Base-by-base conservation (phyloP, 179 eudicot species). In the Spergularia azorica region DNA sequence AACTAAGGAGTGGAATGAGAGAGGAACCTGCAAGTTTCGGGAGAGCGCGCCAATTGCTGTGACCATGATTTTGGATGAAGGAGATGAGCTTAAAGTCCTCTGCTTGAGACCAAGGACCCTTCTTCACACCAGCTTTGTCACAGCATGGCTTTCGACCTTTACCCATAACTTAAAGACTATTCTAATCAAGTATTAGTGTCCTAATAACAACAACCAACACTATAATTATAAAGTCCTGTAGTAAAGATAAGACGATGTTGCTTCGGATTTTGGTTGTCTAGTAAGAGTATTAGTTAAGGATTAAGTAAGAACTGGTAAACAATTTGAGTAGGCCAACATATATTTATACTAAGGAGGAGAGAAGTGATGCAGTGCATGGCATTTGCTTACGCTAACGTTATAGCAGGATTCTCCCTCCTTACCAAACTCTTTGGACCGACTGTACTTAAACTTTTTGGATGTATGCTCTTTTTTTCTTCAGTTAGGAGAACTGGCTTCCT, bases 61-160 rank as follows among this genome's bases (percentile, higher is more conserved):
- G 97, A 16, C 98, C 98, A 72, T 94, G 89, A 21, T 86, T 84
- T 7, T 83, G 91, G 17, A 94, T 85, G 77, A 89, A 94, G 75
- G 86, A 71, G 36, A 86, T 84, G 11, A 94, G 94, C 74, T 81
- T 88, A 69, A 86, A 70, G 76, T 94, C 98, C 79, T 94, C 98
- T 7, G 90, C 90, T 79, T 91, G 88, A 73, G 91, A 92, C 98
- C 98, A 94, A 9, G 98, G 90, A 7, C 98, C 98, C 69, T 38
- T 90, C 83, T 90, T 94, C 82, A 94, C 97, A 72, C 88, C 89
- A 6, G 81, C 92, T 86, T 90, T 94, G 78, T 94, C 97, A 69
- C 98, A 94, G 32, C 98, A 94, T 7, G 98, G 95, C 38, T 85
- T 84, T 43, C 98, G 66, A 9, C 96, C 96, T 86, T 82, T 86